These are phyloP conservation scores for Rutidosis leptorrhynchoides DNA, from an alignment of 129 eudicot genomes.

Conservation along the genomic window DNA sequence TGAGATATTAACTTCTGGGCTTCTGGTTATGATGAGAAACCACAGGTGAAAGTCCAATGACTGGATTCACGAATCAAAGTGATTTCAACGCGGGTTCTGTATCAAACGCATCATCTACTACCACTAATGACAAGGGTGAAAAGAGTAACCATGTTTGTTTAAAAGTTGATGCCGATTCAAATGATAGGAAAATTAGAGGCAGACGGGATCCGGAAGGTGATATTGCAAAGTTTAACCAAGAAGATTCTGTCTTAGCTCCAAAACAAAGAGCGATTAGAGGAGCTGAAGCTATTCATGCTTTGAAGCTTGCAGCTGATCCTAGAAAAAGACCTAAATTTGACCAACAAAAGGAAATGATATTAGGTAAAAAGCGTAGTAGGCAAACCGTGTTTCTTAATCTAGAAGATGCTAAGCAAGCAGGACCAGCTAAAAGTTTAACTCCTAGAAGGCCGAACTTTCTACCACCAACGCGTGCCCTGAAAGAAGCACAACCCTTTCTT, in stretches of 20 bases:
- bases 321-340: constrained; percentile 76
- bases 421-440: constrained; percentile 51
- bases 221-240: constrained; percentile 34
- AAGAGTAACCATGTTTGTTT: constrained; percentile 15
- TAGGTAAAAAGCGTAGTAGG: constrained; percentile 83
- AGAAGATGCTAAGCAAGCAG: constrained; percentile 84
- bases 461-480: constrained; percentile 54
- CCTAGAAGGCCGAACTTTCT: constrained; percentile 71
- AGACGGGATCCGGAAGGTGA: constrained; percentile 35
- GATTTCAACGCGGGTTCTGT: constrained; percentile 13
- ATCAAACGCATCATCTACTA: constrained; percentile 9
- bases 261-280: constrained; percentile 59
- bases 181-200: constrained; percentile 22
- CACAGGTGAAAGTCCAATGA: constrained; percentile 34
- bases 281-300: constrained; percentile 65
- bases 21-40: constrained; percentile 29
- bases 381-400: constrained; percentile 85
- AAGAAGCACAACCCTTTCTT: constrained; percentile 37
- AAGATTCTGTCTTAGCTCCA: constrained; percentile 44
- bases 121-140: constrained; percentile 23
- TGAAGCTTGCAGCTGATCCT: constrained; percentile 51
- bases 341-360: constrained; percentile 78
- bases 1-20: constrained; percentile 25
- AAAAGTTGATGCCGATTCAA: background rate
- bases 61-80: constrained; percentile 21